Percentiles rank a stretch among this genome's conserved stretches.
These are phyloP conservation scores for Sclerospora graminicola DNA, from an alignment of 352 stramenopile genomes.

Conservation along the genomic window DNA sequence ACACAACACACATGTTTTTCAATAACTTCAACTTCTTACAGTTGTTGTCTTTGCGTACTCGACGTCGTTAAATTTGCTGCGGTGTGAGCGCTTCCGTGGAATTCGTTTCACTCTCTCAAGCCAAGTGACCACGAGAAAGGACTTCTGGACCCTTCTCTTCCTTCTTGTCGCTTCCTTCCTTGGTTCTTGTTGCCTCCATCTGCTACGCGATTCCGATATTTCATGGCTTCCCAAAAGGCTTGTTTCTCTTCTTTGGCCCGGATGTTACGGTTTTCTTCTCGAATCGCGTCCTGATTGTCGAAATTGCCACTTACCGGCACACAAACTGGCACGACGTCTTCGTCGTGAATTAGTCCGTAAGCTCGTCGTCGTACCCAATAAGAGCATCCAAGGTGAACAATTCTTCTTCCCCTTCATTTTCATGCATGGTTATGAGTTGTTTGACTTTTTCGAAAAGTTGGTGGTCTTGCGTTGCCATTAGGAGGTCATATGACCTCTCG, in stretches of 20 bases:
- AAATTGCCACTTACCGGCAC: constrained; percentile 30
- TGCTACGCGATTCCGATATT: constrained; percentile 40
- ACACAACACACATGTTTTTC: no score
- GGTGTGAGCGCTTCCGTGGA: no score
- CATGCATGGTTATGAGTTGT: constrained; percentile 36
- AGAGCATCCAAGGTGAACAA: constrained; percentile 8
- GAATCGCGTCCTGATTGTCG: constrained; percentile 44
- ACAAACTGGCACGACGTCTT: constrained; percentile 65
- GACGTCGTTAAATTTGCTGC: no score
- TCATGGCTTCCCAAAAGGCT: constrained; percentile 61
- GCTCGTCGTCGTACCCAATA: constrained; percentile 75
- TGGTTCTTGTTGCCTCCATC: constrained; percentile 20
- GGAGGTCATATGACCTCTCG: constrained; percentile 49
- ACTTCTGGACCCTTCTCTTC: constrained; percentile 1
- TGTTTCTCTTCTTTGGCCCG: constrained; percentile 48
- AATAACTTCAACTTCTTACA: no score
- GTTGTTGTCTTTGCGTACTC: no score
- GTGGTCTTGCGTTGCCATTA: constrained; percentile 34
- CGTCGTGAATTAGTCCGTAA: constrained; percentile 82
- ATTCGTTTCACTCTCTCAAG: no score
- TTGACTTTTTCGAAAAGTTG: constrained; percentile 44
- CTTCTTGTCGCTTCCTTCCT: constrained; percentile 2
- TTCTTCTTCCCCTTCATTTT: constrained; percentile 30
- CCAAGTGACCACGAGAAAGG: no score
- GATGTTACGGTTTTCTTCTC: constrained; percentile 40